Conservation (phyloP, 306 rosid species). For the Vigna mungo region DNA sequence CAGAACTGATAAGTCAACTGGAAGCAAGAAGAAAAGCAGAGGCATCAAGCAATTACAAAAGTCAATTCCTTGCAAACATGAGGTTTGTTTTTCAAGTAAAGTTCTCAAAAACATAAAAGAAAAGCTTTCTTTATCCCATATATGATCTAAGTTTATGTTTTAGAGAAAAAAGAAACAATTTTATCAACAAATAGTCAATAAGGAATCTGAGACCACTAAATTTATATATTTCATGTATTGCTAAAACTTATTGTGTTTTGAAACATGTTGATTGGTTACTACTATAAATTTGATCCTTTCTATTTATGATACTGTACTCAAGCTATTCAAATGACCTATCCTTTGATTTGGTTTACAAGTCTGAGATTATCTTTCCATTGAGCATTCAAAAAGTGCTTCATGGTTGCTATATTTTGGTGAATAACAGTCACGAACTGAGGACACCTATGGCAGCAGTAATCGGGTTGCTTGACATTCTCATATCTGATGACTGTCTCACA, state of each 20-base stretch:
- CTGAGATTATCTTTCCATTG: slow-evolving; percentile 21
- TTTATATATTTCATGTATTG: too few species aligned
- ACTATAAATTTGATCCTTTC: background rate
- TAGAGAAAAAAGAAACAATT: slow-evolving; percentile 20
- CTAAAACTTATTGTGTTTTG: too few species aligned
- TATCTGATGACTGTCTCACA: slow-evolving; percentile 94
- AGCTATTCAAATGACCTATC: background rate
- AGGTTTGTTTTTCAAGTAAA: slow-evolving; percentile 62
- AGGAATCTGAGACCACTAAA: background rate
- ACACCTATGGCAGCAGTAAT: slow-evolving; percentile 99
- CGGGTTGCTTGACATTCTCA: slow-evolving; percentile 95
- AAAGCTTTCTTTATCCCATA: background rate
- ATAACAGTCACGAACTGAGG: slow-evolving; percentile 91
- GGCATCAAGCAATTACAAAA: slow-evolving; percentile 96
- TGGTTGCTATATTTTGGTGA: slow-evolving; percentile 32
- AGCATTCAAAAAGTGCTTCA: slow-evolving; percentile 24
- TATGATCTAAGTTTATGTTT: background rate
- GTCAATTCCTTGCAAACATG: slow-evolving; percentile 98
- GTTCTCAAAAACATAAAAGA: background rate
- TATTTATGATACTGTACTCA: background rate
- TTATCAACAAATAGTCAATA: background rate
- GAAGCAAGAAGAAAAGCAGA: slow-evolving; percentile 99
- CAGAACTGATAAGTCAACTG: slow-evolving; percentile 88
- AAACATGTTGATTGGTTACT: too few species aligned
- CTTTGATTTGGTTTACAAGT: slow-evolving; percentile 9